Conservation (phyloP, 2,329 filamentous ascomycete species). For the Truncatella angustata region DNA sequence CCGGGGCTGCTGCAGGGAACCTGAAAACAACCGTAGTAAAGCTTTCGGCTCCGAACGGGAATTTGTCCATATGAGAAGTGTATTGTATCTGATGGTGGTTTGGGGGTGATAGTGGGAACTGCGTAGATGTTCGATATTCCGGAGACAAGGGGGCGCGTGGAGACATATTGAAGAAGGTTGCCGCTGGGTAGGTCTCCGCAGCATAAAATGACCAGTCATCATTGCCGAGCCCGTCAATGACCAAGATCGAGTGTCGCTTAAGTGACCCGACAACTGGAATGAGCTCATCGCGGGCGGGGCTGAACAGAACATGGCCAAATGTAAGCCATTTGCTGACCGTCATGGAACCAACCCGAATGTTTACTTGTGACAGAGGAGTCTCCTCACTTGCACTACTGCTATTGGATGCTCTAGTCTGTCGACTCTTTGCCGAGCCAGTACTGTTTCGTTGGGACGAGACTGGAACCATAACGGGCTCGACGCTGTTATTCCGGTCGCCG, state of each 20-base stretch:
- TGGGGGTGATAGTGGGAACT: slow-evolving; percentile 55
- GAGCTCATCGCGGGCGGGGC: slow-evolving; percentile 72
- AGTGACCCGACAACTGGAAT: slow-evolving; percentile 45
- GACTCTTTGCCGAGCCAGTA: slow-evolving; percentile 28
- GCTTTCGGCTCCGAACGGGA: slow-evolving; percentile 74
- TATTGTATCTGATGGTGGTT: slow-evolving; percentile 79
- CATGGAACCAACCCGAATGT: slow-evolving; percentile 75
- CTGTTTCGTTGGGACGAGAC: slow-evolving; percentile 25
- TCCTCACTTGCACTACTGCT: slow-evolving; percentile 51
- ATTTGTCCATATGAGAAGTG: slow-evolving; percentile 58
- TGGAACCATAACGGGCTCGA: slow-evolving; percentile 14
- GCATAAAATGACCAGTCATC: slow-evolving; percentile 87
- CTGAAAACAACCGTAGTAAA: slow-evolving; percentile 76
- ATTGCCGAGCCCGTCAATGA: slow-evolving; percentile 83
- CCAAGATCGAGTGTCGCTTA: slow-evolving; percentile 66
- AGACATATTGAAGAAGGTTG: slow-evolving; percentile 75
- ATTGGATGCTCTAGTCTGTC: slow-evolving; percentile 37
- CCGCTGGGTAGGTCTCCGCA: slow-evolving; percentile 73
- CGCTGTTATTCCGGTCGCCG: slow-evolving; percentile 33
- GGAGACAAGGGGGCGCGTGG: slow-evolving; percentile 51
- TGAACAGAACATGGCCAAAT: slow-evolving; percentile 81
- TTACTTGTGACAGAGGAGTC: slow-evolving; percentile 67
- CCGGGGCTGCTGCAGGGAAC: slow-evolving; percentile 69
- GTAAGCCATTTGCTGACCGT: slow-evolving; percentile 87
- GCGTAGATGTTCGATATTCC: slow-evolving; percentile 41